Base-by-base conservation (phyloP, 2,329 filamentous ascomycete species). In the Phialocephala subalpina region DNA sequence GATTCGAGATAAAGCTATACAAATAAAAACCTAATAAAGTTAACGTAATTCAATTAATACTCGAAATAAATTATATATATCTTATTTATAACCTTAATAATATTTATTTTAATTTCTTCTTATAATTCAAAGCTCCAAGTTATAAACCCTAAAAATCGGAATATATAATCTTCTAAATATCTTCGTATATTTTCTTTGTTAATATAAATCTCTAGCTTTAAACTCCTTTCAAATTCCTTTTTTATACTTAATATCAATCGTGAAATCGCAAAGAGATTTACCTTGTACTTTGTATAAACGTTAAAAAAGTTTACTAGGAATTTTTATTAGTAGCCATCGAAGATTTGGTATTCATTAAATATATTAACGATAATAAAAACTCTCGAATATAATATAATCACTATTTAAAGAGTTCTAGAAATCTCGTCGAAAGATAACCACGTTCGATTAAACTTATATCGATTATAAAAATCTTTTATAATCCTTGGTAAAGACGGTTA, bases 221-320 rank as follows among this genome's bases (percentile, higher is more conserved):
- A 4, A 8, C 52, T 60, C 1, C 49, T 60, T 14, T 68, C 11
- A 45, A 79, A 76, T 29, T 55, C 14, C 14, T 62, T 33, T 3
- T 52, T 18, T 12, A 78, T 72, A 5, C 75, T 70, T 4, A 64
- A 69, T 18, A 73, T 72, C n/a, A 66, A 67, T 35, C 78, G 62
- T 7, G 78, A 77, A 2, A 78, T 80, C 14, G 72, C 74, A 25
- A 79, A 72, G 27, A 79, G 2, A 57, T 73, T 76, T 11, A 67
- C 49, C 5, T 53, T 64, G 8, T n/a, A 45, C 9, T 62, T 62
- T 0, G 16, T 42, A 29, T 74, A 72, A 7, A 78, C 33, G 5
- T 38, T 57, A 14, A 73, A 70, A 1, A 78, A 16, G n/a, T 72
- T 53, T 1, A 29, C 29, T 18, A 81, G 73, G 5, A 82, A 60